These are phyloP conservation scores for Chlamydomonas reinhardtii DNA, from an alignment of 163 green algal species.

Conservation along the genomic window DNA sequence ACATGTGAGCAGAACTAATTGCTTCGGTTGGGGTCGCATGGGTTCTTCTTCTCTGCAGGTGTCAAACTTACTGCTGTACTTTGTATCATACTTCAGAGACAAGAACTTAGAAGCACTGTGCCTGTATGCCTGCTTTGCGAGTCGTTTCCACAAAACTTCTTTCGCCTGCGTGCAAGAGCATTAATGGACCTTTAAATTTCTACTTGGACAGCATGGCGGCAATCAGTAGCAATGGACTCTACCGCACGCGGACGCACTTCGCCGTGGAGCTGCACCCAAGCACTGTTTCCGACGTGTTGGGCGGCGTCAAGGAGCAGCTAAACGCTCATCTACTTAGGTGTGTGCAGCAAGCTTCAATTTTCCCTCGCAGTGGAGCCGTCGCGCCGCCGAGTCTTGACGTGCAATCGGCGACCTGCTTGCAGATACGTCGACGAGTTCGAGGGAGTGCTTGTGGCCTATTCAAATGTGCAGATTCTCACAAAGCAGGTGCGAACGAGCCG, in stretches of 20 bases:
- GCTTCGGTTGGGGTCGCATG: no score
- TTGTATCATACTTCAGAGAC: no score
- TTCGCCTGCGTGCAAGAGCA: no score
- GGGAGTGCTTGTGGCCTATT: constrained; percentile 36
- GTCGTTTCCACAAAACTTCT: no score
- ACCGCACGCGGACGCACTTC: constrained; percentile 22
- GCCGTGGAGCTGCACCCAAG: constrained; percentile 42
- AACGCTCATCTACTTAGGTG: constrained; percentile 40
- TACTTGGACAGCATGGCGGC: background rate
- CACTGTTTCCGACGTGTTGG: constrained; percentile 9
- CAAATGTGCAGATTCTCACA: constrained; percentile 35
- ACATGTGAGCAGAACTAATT: no score
- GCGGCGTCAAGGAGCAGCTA: constrained; percentile 40
- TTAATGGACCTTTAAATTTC: no score
- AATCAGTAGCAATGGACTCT: background rate
- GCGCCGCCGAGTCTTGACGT: no score
- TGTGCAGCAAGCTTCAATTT: background rate
- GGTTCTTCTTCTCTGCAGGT: no score
- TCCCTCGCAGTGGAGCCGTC: no score
- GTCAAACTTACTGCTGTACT: no score
- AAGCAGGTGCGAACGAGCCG: constrained; percentile 16
- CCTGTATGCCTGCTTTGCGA: no score
- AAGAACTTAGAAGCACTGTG: no score
- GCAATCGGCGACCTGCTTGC: background rate
- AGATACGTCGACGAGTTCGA: constrained; percentile 48